A percentile compares a stretch with the other conserved stretches of the same genome.
Conservation (phyloP, 768 basidiomycete species). For the Boletus coccyginus region DNA sequence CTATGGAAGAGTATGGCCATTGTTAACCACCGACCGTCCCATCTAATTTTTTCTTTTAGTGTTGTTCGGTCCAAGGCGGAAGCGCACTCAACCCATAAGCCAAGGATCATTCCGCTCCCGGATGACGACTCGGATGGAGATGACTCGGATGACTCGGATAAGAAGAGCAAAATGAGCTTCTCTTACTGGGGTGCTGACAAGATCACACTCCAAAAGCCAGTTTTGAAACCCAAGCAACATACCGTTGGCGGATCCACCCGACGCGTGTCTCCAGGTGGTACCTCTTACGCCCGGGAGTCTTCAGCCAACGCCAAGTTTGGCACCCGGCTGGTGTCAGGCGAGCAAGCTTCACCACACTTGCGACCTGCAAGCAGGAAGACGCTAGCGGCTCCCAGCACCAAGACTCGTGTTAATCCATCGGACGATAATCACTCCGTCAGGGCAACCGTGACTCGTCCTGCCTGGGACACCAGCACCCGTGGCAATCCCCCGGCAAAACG, state of each 20-base stretch:
- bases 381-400: constrained; percentile 39
- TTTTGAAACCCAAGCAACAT: constrained; percentile 47
- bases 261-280: constrained; percentile 40
- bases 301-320: constrained; percentile 95
- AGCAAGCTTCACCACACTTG: constrained; percentile 37
- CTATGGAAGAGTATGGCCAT: constrained; percentile 83
- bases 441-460: constrained; percentile 72
- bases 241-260: constrained; percentile 35
- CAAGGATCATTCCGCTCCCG: constrained; percentile 66
- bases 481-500: constrained; percentile 49
- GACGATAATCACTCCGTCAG: constrained; percentile 68
- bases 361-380: constrained; percentile 69
- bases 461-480: constrained; percentile 68
- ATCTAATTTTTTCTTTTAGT: constrained; percentile 34
- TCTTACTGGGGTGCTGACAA: constrained; percentile 94
- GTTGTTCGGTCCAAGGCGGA: constrained; percentile 70
- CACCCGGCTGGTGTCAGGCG: constrained; percentile 69
- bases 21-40: not conserved
- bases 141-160: constrained; percentile 83
- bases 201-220: constrained; percentile 80
- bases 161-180: constrained; percentile 92
- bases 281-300: constrained; percentile 73
- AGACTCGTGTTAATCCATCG: constrained; percentile 46
- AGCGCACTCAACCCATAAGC: constrained; percentile 54
- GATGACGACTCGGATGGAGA: constrained; percentile 57